Conservation (phyloP, 352 stramenopile species). For the Globisporangium rhizosaccharum region DNA sequence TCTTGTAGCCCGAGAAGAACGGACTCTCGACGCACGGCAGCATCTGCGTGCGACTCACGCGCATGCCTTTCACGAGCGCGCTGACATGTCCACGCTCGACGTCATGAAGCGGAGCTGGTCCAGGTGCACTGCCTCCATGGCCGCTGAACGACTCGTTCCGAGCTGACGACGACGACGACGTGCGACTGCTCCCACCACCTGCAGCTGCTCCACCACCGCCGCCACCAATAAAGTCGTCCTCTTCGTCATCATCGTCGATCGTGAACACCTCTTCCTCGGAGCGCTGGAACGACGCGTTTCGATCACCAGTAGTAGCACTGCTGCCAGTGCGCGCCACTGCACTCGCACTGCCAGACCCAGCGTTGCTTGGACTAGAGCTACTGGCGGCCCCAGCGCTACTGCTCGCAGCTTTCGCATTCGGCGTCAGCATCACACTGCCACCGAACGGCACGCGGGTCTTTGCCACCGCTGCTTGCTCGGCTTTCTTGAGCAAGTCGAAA, state of each 20-base stretch:
- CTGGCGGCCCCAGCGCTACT: not conserved
- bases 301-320: conserved; percentile 9
- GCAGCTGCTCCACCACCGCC: conserved; percentile 5
- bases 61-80: conserved; percentile 60
- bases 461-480: conserved; percentile 48
- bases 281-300: conserved; percentile 38
- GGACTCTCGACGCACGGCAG: conserved; percentile 57
- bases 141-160: conserved; percentile 42
- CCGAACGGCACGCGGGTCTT: conserved; percentile 38
- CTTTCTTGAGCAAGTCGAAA: conserved; percentile 74
- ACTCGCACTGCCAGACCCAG: not conserved
- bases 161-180: conserved; percentile 36
- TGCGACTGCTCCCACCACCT: conserved; percentile 23
- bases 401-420: conserved; percentile 7
- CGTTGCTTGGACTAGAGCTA: not conserved
- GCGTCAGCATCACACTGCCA: conserved; percentile 17
- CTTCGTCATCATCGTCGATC: conserved; percentile 76
- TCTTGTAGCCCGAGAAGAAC: conserved; percentile 87
- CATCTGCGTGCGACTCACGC: conserved; percentile 64
- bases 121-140: conserved; percentile 8
- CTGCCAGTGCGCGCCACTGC: not conserved
- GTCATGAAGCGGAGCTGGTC: conserved; percentile 26
- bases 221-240: conserved; percentile 44
- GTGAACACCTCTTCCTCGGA: conserved; percentile 79
- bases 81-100: conserved; percentile 46